phyloP scores from a whole-genome alignment of 1,284 basidiomycete species.

The Cystobasidium slooffiae region DNA sequence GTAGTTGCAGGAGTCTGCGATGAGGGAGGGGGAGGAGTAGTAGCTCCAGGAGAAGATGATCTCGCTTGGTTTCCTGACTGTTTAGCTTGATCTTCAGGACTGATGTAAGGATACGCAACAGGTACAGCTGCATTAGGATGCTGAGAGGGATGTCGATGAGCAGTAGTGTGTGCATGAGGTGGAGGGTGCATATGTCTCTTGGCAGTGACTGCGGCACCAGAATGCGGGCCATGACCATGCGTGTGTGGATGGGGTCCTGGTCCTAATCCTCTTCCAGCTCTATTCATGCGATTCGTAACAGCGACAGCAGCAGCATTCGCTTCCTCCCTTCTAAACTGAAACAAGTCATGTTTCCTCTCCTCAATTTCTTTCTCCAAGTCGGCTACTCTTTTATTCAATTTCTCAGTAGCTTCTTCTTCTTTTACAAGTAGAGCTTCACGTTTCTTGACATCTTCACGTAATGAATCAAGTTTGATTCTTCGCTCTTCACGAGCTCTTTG shows the following conservation, averaged over 20 bases:
- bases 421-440: constrained; percentile 54
- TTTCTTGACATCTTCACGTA: constrained; percentile 54
- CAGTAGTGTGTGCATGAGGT: background rate
- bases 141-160: constrained; percentile 31
- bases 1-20: background rate
- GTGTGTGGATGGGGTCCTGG: background rate
- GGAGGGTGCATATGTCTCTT: constrained; percentile 17
- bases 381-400: constrained; percentile 69
- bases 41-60: constrained; percentile 14
- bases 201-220: constrained; percentile 1
- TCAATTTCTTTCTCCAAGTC: constrained; percentile 64
- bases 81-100: constrained; percentile 14
- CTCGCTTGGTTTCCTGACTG: background rate
- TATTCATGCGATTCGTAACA: constrained; percentile 38
- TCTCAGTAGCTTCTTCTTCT: constrained; percentile 63
- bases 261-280: constrained; percentile 28
- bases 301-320: constrained; percentile 35
- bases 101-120: constrained; percentile 22
- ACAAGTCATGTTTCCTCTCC: constrained; percentile 48
- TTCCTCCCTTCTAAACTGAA: constrained; percentile 45
- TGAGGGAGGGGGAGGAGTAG: constrained; percentile 2
- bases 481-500: constrained; percentile 62
- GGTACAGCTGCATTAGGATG: constrained; percentile 36
- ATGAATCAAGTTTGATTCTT: constrained; percentile 54
- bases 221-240: constrained; percentile 11